Percentiles rank a stretch among this genome's conserved stretches.
Conservation (phyloP, 257 asterid genomes). For the Jasminum sambac region DNA sequence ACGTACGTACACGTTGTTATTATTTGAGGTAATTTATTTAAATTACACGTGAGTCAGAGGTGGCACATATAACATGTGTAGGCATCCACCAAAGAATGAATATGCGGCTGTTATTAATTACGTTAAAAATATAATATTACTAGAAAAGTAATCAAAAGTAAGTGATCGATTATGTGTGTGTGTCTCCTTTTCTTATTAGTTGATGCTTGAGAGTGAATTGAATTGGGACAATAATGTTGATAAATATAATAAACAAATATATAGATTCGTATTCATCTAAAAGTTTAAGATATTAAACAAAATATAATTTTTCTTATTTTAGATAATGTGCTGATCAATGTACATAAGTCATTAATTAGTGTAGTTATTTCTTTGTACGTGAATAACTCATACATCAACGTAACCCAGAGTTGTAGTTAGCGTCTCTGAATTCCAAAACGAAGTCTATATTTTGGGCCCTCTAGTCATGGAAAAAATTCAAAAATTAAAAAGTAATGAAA, state of each 20-base stretch:
- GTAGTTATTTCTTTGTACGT: too few species aligned
- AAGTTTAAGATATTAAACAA: neutral
- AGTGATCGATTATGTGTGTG: neutral
- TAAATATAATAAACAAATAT: neutral
- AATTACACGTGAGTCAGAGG: neutral
- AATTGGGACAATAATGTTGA: neutral
- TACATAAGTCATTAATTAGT: too few species aligned
- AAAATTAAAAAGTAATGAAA: too few species aligned
- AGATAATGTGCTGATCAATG: neutral
- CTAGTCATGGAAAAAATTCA: too few species aligned
- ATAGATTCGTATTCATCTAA: too few species aligned
- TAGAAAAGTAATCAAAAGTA: neutral
- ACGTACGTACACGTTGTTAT: too few species aligned
- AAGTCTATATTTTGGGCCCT: too few species aligned
- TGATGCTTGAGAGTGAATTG: neutral
- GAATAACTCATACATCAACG: too few species aligned
- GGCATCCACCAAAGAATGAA: conserved; percentile 2
- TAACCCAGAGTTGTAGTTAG: too few species aligned
- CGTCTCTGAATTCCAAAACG: too few species aligned
- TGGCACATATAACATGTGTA: neutral
- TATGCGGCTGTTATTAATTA: neutral
- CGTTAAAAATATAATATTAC: neutral
- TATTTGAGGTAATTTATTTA: too few species aligned
- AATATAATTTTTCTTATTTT: too few species aligned
- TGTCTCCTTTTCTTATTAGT: neutral